A percentile compares a stretch with the other conserved stretches of the same genome.
These are phyloP conservation scores for Aspergillus texensis DNA, from an alignment of 2,329 filamentous ascomycete genomes.

Conservation along the genomic window DNA sequence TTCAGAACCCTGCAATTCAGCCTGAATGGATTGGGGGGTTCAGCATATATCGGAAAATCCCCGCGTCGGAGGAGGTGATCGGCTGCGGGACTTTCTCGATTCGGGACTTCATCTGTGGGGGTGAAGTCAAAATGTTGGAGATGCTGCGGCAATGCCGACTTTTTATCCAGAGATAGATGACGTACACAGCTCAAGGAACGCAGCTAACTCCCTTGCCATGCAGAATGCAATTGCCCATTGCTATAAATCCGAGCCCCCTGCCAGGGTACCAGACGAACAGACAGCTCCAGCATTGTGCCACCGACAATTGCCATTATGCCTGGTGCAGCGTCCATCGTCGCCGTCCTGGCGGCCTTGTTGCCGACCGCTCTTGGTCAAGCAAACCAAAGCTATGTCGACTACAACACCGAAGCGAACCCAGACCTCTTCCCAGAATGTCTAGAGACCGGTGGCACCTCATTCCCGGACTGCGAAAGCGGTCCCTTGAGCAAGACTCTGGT, in stretches of 20 bases:
- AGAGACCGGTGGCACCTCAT: slow-evolving; percentile 30
- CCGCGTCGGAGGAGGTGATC: slow-evolving; percentile 22
- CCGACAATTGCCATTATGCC: slow-evolving; percentile 19
- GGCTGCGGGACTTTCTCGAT: slow-evolving; percentile 24
- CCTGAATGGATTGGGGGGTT: slow-evolving; percentile 2
- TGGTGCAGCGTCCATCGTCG: slow-evolving; percentile 16
- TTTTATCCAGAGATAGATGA: background rate
- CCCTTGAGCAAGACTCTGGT: slow-evolving; percentile 54
- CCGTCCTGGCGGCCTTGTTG: slow-evolving; percentile 25
- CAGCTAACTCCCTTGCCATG: background rate
- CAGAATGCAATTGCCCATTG: background rate
- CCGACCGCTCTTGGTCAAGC: slow-evolving; percentile 27
- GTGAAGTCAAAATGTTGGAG: slow-evolving; percentile 8
- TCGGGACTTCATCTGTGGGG: slow-evolving; percentile 12
- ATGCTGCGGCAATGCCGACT: background rate
- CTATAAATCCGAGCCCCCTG: slow-evolving; percentile 10
- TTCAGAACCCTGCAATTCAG: slow-evolving; percentile 4
- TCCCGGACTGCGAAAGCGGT: slow-evolving; percentile 56
- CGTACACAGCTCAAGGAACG: slow-evolving; percentile 7
- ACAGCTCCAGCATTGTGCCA: background rate
- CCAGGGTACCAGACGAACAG: background rate
- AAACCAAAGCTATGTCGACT: slow-evolving; percentile 32
- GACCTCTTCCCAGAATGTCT: slow-evolving; percentile 25
- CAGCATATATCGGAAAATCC: slow-evolving; percentile 10
- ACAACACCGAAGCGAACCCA: slow-evolving; percentile 29